Evolutionary conservation across 1,139 yeast species (phyloP), one percentile per base, ranked within the genome.

Genomic region (Yamadazyma sp.): DNA sequence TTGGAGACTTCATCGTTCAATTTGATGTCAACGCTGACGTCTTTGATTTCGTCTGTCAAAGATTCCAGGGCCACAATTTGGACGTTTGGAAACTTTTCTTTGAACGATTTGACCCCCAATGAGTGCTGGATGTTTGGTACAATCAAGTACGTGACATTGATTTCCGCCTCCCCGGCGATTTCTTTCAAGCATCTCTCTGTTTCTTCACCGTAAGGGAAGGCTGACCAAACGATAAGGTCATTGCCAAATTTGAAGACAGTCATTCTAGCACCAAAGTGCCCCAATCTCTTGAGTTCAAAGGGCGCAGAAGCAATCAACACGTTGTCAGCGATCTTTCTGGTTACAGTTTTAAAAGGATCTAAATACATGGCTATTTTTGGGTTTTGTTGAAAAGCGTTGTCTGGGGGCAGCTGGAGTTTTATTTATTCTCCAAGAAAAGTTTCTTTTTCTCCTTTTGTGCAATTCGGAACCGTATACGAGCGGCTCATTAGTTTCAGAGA

Each of bases 211-310:
- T 69, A 75, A 1, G 88, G 87, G 36, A 81, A 66, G 0, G 87
- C 79, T 2, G 81, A 72, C 73, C 80, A 77, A 10, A 82, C 74
- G 9, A 79, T 59, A 14, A 80, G 59, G 34, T 62, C 56, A 36
- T 60, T 53, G 28, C 66, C 58, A 40, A 62, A 53, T 37, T 72
- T 59, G 41, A 69, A 55, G 7, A 79, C 56, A 0, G 86, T 75
- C 76, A 78, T 73, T 45, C 88, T 66, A 15, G 77, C 82, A 23
- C 89, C 89, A 42, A 81, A 69, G 40, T 75, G 71, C 36, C 79
- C 46, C 35, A 51, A 55, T 42, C 65, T 55, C 10, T 58, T 49
- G 34, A 70, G 51, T 8, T 64, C 54, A 62, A 79, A 79, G 0
- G 71, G 66, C 11, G 71, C 55, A 3, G 83, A 73, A 15, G 80